Evolutionary conservation across 2,329 filamentous ascomycete species (phyloP), one percentile per base, ranked within the genome.

Genomic region (Ilyonectria sp.): DNA sequence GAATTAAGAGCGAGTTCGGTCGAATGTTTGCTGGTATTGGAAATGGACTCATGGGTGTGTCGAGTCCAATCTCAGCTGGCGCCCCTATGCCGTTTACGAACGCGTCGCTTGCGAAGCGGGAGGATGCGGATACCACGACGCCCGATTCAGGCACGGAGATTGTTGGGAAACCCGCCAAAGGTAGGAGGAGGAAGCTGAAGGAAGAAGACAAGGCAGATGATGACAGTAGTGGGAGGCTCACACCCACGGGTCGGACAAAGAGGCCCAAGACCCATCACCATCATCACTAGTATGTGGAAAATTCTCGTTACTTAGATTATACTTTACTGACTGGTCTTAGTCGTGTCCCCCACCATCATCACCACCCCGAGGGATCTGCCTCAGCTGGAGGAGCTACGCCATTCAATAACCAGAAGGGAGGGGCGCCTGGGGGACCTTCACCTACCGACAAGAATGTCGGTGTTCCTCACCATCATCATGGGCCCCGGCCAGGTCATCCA

Each of bases 1-100:
- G 93, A 49, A 97, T 98, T 77, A 97, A 98, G 85, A 97, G 91
- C 78, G 95, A 98, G 79, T 95, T 98, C 78, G 95, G 95, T 31
- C 91, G 94, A 69, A 97, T 98, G 87, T 98, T 97, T 81, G 94
- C 94, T 19, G 95, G 95, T n/a, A 94, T 98, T 72, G 95, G 85
- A 66, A 88, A 84, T 71, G 88, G 85, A 68, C 85, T 87, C 46
- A 84, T 87, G 65, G 84, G 83, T 26, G 81, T 85, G 40, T 85
- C 87, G 15, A 89, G 86, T 72, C 87, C 88, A 2, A 82, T 85
- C 3, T 80, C 86, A 1, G 78, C 81, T 7, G 73, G 73, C 4
- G 71, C 78, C 44, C 81, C 47, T 74, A 84, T 67, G 77, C 84
- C 86, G 1, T 89, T 86, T 65, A 82, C 85, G 6, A 82, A 80